phyloP scores from a whole-genome alignment of 495 filamentous ascomycete genomes.

The Tuber aestivum region DNA sequence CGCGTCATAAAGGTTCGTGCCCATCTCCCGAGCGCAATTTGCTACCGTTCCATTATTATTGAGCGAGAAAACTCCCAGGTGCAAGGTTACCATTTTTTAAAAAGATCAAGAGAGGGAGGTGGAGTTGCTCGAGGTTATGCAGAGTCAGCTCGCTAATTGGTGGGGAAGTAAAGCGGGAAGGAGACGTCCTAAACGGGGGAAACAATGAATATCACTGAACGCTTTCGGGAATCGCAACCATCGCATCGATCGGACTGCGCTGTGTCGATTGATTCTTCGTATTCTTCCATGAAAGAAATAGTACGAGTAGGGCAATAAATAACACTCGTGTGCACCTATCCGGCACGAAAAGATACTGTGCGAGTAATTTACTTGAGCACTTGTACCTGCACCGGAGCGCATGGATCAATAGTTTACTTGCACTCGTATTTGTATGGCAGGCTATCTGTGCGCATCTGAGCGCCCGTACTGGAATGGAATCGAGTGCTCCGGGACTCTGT shows the following conservation, averaged over 20 bases:
- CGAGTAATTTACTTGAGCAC: too few relatives aligned
- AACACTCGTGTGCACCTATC: too few relatives aligned
- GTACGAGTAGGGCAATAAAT: too few relatives aligned
- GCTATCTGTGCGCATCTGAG: too few relatives aligned
- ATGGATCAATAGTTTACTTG: too few relatives aligned
- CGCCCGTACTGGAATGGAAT: too few relatives aligned
- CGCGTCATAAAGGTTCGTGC: not conserved
- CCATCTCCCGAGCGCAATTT: not conserved
- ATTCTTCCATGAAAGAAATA: not conserved
- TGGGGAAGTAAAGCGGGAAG: not conserved
- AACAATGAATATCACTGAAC: not conserved
- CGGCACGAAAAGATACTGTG: too few relatives aligned
- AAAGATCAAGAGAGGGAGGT: too few relatives aligned
- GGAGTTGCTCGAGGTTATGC: not conserved
- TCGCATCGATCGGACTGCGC: not conserved
- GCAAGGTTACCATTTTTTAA: not conserved
- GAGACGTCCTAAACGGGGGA: not conserved
- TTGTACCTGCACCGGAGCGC: too few relatives aligned
- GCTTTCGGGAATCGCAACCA: not conserved
- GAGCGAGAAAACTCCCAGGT: not conserved
- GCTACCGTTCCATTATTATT: not conserved
- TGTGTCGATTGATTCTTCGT: not conserved
- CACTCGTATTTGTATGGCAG: too few relatives aligned
- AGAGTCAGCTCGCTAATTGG: not conserved
- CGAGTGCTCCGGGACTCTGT: too few relatives aligned